Evolutionary conservation across 768 basidiomycete genomes (phyloP), one percentile per base, ranked within the genome.

Genomic region (Hydnum rufescens): DNA sequence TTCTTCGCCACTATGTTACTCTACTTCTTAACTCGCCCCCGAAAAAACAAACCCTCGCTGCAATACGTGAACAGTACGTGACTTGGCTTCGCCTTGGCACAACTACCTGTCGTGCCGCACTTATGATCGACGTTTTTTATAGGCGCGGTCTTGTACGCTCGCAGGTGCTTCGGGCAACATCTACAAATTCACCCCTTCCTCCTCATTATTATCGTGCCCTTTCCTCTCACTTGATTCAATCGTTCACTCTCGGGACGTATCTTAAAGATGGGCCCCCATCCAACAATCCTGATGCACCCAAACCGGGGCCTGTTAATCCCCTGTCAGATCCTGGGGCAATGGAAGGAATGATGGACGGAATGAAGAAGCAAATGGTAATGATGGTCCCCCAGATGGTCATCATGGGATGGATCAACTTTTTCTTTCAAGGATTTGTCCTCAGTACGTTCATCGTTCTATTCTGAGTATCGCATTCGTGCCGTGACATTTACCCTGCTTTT

Each of bases 381-480:
- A 96, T 97, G 85, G 83, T 93, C 13, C 87, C 85, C 18, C 85
- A 97, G 67, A 96, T 96, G 83, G 74, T 95, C 55, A 88, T 97
- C 59, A 97, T 97, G 93, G 92, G 90, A 50, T 97, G 93, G 86
- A 96, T 99, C 68, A 96, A 90, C 65, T 89, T 92, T 66, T 99
- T 99, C 77, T 99, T 97, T 70, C 84, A 93, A 61, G 95, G 95
- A 28, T 96, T 97, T 64, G 85, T 99, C 54, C 73, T 96, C 54
- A 96, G 93, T 97, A 64, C 65, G 92, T 78, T 32, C 43, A 51
- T 50, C 30, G 4, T n/a, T 51, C 34, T 22, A 28, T 49, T 43
- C 29, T 29, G 25, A 29, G 32, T 43, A 16, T 8, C 13, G 16
- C 44, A 8, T 28, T 13, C 49, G 16, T 5, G 6, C 1, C 49